phyloP scores from a whole-genome alignment of 306 rosid genomes.

The Dalbergia oliveri region DNA sequence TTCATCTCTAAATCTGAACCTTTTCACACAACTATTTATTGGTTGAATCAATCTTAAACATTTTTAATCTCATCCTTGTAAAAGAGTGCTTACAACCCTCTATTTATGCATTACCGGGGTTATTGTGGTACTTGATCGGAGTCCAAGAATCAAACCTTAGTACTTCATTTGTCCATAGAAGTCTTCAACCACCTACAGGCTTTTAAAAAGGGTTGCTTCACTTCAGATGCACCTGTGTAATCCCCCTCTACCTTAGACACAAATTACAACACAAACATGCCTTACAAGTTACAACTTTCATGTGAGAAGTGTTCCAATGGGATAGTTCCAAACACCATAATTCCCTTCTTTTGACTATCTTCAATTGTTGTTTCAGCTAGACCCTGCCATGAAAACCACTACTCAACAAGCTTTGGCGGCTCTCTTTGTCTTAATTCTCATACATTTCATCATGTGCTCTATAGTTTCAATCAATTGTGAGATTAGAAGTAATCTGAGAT shows the following conservation, averaged over 20 bases:
- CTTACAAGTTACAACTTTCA: slow-evolving; percentile 5
- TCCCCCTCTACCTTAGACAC: slow-evolving; percentile 13
- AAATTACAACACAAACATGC: slow-evolving; percentile 45
- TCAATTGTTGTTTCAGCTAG: slow-evolving; percentile 35
- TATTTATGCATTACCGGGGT: slow-evolving; percentile 39
- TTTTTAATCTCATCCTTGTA: slow-evolving; percentile 33
- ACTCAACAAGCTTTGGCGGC: slow-evolving; percentile 50
- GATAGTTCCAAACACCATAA: slow-evolving; percentile 37
- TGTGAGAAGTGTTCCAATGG: slow-evolving; percentile 36
- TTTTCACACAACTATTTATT: slow-evolving; percentile 33
- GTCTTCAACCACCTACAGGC: slow-evolving; percentile 37
- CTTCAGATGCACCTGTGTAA: slow-evolving; percentile 18
- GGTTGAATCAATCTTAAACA: slow-evolving; percentile 27
- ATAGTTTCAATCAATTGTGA: slow-evolving; percentile 48
- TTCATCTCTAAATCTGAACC: slow-evolving; percentile 51
- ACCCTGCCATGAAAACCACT: slow-evolving; percentile 63
- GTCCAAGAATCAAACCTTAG: slow-evolving; percentile 10
- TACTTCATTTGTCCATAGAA: background rate
- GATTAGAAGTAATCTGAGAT: slow-evolving; percentile 41
- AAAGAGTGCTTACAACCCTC: slow-evolving; percentile 4
- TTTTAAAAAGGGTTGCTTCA: slow-evolving; percentile 26
- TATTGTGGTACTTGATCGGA: slow-evolving; percentile 12
- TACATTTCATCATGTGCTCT: slow-evolving; percentile 47
- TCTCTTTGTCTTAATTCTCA: slow-evolving; percentile 58
- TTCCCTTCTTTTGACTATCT: slow-evolving; percentile 25